Evolutionary conservation across 345 rosid genomes (phyloP), one percentile per base, ranked within the genome.

Genomic region (Murraya koenigii): DNA sequence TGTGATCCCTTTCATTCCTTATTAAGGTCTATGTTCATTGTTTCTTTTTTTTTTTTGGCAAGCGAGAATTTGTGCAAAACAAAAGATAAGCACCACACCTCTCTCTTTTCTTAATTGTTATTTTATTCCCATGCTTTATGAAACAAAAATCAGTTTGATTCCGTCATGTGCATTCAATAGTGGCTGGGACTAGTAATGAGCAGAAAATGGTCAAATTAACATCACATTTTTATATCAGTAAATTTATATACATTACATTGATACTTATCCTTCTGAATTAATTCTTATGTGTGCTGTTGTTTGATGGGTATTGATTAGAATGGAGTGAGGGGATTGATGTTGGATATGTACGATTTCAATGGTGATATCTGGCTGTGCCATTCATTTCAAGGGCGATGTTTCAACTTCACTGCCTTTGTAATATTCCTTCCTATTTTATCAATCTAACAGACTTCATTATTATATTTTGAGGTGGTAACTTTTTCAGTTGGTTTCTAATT

Each of bases 381-480:
- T 87, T 95, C 99, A 0, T 93, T 93, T 85, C 85, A 79, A 44
- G 98, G 99, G 35, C 95, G 93, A 87, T 93, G 99, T 76, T 95
- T 84, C 90, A 93, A 93, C 88, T 91, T 95, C 94, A 93, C 99
- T 0, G 99, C 99, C 68, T 96, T 96, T 81, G 99, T 96, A 92
- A 92, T 69, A 20, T 28, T 39, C 63, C 44, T 66, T 75, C 64
- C 74, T 69, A 35, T 64, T 83, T 75, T 82, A 38, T 13, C 19
- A 69, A 6, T 75, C 74, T 59, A 56, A 71, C 44, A 15, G 36
- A 63, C 77, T 38, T n/a, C 54, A 59, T 63, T 58, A 9, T 64
- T 47, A 62, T 22, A 23, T 35, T 8, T 47, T 60, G 36, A 17
- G 44, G 75, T 78, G 25, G 6, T 59, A 20, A 32, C 55, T 44